These are phyloP conservation scores for Diplodia intermedia DNA, from an alignment of 2,329 filamentous ascomycete species.

Conservation along the genomic window DNA sequence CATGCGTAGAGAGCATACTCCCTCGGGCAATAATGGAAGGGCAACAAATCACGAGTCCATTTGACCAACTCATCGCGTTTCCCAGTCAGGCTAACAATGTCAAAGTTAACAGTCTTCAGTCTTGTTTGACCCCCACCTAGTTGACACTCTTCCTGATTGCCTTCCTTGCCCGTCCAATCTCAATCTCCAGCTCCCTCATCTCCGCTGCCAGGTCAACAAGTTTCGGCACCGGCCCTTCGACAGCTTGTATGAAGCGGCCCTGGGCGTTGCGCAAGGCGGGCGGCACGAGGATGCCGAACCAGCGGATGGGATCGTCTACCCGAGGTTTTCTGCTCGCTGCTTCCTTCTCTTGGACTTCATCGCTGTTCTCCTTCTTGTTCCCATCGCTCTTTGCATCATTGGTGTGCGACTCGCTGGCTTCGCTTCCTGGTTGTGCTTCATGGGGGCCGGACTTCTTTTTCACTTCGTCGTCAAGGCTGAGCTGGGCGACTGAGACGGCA, in stretches of 20 bases:
- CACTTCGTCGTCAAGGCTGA: not conserved
- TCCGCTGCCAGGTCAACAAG: conserved; percentile 65
- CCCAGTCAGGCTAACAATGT: too few relatives aligned
- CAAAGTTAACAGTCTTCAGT: too few relatives aligned
- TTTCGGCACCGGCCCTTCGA: conserved; percentile 64
- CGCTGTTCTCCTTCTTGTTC: not conserved
- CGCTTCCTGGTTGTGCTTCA: not conserved
- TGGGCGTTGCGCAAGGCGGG: conserved; percentile 64
- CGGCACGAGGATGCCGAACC: conserved; percentile 63
- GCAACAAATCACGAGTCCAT: too few relatives aligned
- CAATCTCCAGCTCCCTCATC: conserved; percentile 71
- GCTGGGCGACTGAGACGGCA: conserved; percentile 2
- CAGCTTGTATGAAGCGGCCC: conserved; percentile 60
- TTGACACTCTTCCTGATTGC: conserved; percentile 47
- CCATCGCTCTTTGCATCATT: not conserved
- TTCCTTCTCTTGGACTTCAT: not conserved
- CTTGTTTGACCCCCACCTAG: not conserved
- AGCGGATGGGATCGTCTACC: conserved; percentile 61
- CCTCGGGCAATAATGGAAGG: too few relatives aligned
- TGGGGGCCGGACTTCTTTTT: not conserved
- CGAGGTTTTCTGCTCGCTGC: not conserved
- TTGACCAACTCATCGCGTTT: too few relatives aligned
- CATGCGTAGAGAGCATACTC: too few relatives aligned
- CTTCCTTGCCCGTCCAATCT: conserved; percentile 66
- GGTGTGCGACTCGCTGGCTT: not conserved